Base-by-base conservation (phyloP, 768 basidiomycete genomes). In the Serendipita indica region DNA sequence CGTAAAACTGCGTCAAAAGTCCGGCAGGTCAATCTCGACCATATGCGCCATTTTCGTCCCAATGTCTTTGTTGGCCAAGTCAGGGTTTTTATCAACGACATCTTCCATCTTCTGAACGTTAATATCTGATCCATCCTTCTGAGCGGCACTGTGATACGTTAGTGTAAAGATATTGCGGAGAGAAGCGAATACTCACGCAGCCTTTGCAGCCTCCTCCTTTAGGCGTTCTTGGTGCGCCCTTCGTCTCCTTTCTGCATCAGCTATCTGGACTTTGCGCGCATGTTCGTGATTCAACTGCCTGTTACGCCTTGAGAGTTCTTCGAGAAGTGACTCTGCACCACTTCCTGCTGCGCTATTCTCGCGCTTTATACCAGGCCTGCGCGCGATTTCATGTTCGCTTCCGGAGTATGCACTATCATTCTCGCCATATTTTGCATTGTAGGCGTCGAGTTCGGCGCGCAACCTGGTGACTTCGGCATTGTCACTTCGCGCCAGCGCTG, bases 271-370 rank as follows among this genome's bases (percentile, higher is more conserved):
- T n/a, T 32, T 54, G 7, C 49, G 20, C 4, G 49, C 49, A 54
- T 54, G n/a, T 54, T 54, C 49, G n/a, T 54, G 49, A 28, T 54
- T 54, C 16, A 33, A 16, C 22, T 54, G 20, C 22, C 49, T 18
- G 32, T 54, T 54, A 7, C 49, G 20, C 7, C 49, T 20, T 28
- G 49, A 54, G 32, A 54, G 12, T 28, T 54, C 49, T n/a, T 54
- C 49, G n/a, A 54, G 30, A 20, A 54, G 20, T 10, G 49, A 54
- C 7, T 27, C 49, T 10, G 20, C 49, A 27, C 30, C 30, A 18
- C 16, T 22, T 7, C 30, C 32, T 4, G 22, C 22, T 10, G 20
- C 10, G 10, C 22, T 27, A 10, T 16, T 16, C 6, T 43, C 41
- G 7, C 41, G 18, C 41, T 43, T 43, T 25, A 43, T n/a, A 43